Evolutionary conservation across 2,329 filamentous ascomycete species (phyloP).

Genomic region (Aspergillus pseudoterreus): DNA sequence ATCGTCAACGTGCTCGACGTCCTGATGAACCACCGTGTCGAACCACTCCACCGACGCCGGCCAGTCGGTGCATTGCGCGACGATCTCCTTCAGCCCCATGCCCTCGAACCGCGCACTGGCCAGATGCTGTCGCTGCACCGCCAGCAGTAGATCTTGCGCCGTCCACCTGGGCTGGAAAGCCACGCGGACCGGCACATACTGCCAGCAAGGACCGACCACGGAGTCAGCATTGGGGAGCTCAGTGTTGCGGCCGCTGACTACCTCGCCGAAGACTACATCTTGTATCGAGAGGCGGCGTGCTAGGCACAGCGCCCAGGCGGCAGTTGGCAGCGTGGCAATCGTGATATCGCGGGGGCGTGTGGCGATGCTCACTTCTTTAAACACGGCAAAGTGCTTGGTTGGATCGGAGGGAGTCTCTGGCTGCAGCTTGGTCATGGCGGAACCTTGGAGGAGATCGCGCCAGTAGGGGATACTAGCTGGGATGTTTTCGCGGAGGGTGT

Average conservation of each 20-base stretch:
- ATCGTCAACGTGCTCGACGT: slow-evolving; percentile 55
- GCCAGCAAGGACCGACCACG: slow-evolving; percentile 55
- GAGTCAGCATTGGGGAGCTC: slow-evolving; percentile 48
- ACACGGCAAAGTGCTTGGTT: slow-evolving; percentile 7
- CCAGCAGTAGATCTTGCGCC: slow-evolving; percentile 43
- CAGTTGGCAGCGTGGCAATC: slow-evolving; percentile 55
- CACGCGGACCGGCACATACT: slow-evolving; percentile 53
- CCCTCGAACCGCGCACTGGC: slow-evolving; percentile 47
- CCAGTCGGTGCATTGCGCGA: slow-evolving; percentile 44
- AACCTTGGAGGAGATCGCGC: slow-evolving; percentile 51
- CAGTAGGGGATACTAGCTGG: slow-evolving; percentile 43
- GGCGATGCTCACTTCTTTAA: slow-evolving; percentile 32
- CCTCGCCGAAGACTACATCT: slow-evolving; percentile 59
- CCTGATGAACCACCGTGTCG: slow-evolving; percentile 55
- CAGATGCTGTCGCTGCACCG: slow-evolving; percentile 50
- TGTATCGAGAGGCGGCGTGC: slow-evolving; percentile 43
- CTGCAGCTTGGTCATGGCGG: slow-evolving; percentile 37
- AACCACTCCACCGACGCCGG: slow-evolving; percentile 33
- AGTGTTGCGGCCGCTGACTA: slow-evolving; percentile 56
- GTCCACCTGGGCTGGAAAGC: slow-evolving; percentile 46
- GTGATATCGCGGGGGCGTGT: slow-evolving; percentile 51
- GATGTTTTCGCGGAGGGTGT: slow-evolving; percentile 22
- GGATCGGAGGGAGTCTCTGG: slow-evolving; percentile 4
- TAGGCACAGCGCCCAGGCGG: slow-evolving; percentile 58
- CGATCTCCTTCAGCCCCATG: slow-evolving; percentile 48